Percentiles rank a stretch among this genome's conserved stretches.
Evolutionary conservation across 2,329 filamentous ascomycete genomes (phyloP).

Genomic region (Penicillium crustosum): DNA sequence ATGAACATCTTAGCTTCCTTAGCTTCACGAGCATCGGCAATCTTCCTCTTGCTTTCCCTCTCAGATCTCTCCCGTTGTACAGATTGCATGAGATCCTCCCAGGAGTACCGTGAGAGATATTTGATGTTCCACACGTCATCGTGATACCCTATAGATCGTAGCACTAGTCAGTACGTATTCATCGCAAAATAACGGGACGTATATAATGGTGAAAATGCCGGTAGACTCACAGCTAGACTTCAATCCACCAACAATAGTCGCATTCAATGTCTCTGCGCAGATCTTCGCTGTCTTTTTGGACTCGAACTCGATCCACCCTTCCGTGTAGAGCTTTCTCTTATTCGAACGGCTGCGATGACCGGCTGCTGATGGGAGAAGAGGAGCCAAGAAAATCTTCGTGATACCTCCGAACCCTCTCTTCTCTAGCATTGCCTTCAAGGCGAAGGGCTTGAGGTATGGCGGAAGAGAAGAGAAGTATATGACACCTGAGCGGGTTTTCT

Average conservation of each 20-base stretch:
- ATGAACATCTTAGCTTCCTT: conserved; percentile 48
- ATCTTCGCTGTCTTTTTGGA: conserved; percentile 45
- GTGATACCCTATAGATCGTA: conserved; percentile 32
- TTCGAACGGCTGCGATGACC: conserved; percentile 32
- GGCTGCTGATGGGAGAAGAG: conserved; percentile 31
- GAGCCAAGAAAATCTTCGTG: conserved; percentile 46
- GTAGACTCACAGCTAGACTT: conserved; percentile 41
- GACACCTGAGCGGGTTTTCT: conserved; percentile 43
- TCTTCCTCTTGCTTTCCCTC: conserved; percentile 42
- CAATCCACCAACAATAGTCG: conserved; percentile 43
- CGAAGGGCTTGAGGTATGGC: conserved; percentile 50
- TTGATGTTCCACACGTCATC: conserved; percentile 51
- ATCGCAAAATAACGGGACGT: background rate
- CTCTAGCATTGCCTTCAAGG: conserved; percentile 44
- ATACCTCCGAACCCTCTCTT: conserved; percentile 45
- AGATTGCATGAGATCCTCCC: conserved; percentile 48
- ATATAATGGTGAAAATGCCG: background rate
- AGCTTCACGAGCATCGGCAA: conserved; percentile 42
- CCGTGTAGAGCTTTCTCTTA: conserved; percentile 46
- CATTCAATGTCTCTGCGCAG: conserved; percentile 48
- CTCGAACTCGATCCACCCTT: conserved; percentile 51
- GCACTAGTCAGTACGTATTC: background rate
- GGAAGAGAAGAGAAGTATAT: conserved; percentile 49
- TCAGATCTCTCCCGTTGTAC: conserved; percentile 45
- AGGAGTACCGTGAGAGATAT: conserved; percentile 45